A percentile compares a stretch with the other conserved stretches of the same genome.
phyloP scores from a whole-genome alignment of 176 grass and related monocot species.

The Eremochloa ophiuroides region DNA sequence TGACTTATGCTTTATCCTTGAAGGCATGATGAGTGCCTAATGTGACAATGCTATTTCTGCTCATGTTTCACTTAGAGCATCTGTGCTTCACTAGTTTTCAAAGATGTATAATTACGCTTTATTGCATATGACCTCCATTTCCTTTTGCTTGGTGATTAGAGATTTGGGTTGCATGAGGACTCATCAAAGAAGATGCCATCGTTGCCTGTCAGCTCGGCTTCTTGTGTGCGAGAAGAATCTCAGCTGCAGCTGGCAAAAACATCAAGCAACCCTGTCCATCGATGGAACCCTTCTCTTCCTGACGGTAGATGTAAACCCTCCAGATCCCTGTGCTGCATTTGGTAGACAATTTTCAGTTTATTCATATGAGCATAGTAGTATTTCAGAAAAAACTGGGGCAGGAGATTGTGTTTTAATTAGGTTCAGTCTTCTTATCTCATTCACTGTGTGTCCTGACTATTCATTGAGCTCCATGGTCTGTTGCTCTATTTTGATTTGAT shows the following conservation, averaged over 20 bases:
- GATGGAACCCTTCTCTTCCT: conserved; percentile 57
- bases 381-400: neutral
- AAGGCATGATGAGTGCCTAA: conserved; percentile 2
- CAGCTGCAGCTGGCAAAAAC: conserved; percentile 74
- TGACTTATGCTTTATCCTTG: neutral
- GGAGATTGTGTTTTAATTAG: neutral
- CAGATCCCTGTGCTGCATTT: conserved; percentile 4
- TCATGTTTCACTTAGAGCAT: conserved; percentile 4
- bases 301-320: conserved; percentile 69
- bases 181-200: conserved; percentile 53
- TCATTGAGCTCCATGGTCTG: neutral
- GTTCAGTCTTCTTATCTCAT: neutral
- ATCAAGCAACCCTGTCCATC: conserved; percentile 45
- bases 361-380: neutral
- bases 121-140: conserved; percentile 12
- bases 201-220: conserved; percentile 30
- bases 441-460: neutral
- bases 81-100: neutral
- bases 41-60: neutral
- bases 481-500: neutral
- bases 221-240: conserved; percentile 61
- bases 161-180: conserved; percentile 56
- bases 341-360: neutral
- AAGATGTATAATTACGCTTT: neutral
- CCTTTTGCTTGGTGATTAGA: conserved; percentile 36